Base-by-base conservation (phyloP, 2,329 filamentous ascomycete genomes). In the Leptographium lundbergii region DNA sequence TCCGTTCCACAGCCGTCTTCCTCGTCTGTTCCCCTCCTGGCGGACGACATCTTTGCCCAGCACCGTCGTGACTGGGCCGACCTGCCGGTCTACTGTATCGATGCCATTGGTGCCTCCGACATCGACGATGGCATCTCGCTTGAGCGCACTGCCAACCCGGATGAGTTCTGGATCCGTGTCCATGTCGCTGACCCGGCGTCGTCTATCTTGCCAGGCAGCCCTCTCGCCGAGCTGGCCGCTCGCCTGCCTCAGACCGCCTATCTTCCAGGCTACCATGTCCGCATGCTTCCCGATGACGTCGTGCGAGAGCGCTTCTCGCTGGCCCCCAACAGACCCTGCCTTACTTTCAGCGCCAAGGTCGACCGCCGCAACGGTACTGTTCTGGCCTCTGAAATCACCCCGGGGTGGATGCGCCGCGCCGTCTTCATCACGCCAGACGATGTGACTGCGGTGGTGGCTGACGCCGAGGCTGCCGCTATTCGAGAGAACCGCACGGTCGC, bases 71-170 rank as follows among this genome's bases (percentile, higher is more conserved):
- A 84, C 57, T 87, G 83, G 79, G 73, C 73, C 0, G 66, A 76
- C n/a, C 67, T 81, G 25, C 79, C 77, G 0, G 80, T 88, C 1
- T 91, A 85, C 67, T 90, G 87, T 64, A 88, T 95, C 61, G 89
- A 95, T 66, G 77, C 80, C 32, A 75, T 77, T 24, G 72, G 71
- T 42, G 87, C 89, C 0, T 74, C 79, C 32, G 84, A 92, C 65
- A 87, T 94, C 60, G 89, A 95, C 64, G 89, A 95, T 67, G 89
- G 85, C 1, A 72, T 95, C 10, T 92, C 88, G 0, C 67, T 94
- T 9, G 85, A 90, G 67, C 69, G 71, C 53, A 79, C 85, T 1
- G 34, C 25, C 1, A 32, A 70, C 22, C 62, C 76, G 24, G 68
- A 76, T 56, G 77, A 87, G 63, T 82, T 81, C 66, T 94, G 89